Conservation (phyloP, 1,284 basidiomycete genomes). For the Puccinia triticina region DNA sequence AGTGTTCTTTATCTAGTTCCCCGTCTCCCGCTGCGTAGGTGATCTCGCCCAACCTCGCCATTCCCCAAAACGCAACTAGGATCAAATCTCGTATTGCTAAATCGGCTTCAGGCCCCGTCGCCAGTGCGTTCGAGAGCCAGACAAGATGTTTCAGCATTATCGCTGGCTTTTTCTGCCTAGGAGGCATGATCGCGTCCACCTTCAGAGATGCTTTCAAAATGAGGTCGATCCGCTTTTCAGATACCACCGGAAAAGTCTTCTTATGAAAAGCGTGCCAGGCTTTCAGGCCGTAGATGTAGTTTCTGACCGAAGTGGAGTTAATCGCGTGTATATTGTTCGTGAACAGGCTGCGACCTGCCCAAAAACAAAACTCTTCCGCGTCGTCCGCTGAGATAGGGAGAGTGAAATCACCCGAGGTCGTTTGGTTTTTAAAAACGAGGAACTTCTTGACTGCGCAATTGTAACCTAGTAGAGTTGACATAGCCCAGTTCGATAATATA, state of each 20-base stretch:
- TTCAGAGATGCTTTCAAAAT: not conserved
- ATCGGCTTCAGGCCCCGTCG: too few relatives aligned
- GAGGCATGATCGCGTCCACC: not conserved
- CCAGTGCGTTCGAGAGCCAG: not conserved
- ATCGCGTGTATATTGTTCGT: not conserved
- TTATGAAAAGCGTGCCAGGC: not conserved
- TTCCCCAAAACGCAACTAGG: not conserved
- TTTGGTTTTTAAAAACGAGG: not conserved
- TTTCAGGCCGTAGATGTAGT: not conserved
- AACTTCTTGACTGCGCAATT: constrained; percentile 4
- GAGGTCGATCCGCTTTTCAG: not conserved
- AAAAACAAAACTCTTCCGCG: not conserved
- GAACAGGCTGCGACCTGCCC: not conserved
- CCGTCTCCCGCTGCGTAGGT: not conserved
- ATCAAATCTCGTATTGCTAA: not conserved
- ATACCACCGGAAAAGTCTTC: not conserved
- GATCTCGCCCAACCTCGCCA: not conserved
- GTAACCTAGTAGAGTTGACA: not conserved
- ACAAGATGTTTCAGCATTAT: not conserved
- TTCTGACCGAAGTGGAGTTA: not conserved
- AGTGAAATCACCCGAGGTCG: not conserved
- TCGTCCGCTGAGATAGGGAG: not conserved
- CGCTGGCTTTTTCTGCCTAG: not conserved
- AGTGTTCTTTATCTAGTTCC: too few relatives aligned
- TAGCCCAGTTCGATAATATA: too few relatives aligned